Percentiles rank a stretch among this genome's conserved stretches.
Conservation (phyloP, 306 rosid genomes). For the Elaeagnus macrophylla region DNA sequence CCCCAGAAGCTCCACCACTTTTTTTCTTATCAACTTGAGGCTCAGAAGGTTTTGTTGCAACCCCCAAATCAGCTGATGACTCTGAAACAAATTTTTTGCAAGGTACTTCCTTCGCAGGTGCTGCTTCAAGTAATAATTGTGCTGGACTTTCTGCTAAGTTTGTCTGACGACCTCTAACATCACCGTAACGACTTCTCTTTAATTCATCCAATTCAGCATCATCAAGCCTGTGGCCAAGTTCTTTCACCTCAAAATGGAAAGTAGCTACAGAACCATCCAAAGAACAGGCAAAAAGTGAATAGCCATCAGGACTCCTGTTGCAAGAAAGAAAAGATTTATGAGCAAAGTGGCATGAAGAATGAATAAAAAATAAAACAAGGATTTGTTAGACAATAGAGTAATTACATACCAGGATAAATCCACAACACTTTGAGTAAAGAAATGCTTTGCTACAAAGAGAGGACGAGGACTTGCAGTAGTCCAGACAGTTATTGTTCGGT, state of each 20-base stretch:
- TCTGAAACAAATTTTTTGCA: constrained; percentile 58
- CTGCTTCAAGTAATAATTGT: constrained; percentile 86
- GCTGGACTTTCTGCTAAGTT: constrained; percentile 93
- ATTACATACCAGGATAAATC: constrained; percentile 87
- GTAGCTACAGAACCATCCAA: constrained; percentile 92
- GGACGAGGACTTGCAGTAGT: constrained; percentile 98
- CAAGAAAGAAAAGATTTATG: constrained; percentile 17
- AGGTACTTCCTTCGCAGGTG: constrained; percentile 63
- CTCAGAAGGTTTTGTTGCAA: constrained; percentile 40
- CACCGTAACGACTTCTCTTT: constrained; percentile 87
- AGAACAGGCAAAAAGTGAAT: constrained; percentile 91
- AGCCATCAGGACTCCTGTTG: constrained; percentile 98
- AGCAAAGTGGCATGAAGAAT: constrained; percentile 5
- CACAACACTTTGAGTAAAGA: constrained; percentile 90
- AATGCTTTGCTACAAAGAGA: constrained; percentile 98
- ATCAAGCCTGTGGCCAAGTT: constrained; percentile 75
- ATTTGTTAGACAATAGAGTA: background rate
- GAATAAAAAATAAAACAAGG: constrained; percentile 4
- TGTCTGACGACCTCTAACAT: constrained; percentile 76
- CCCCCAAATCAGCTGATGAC: constrained; percentile 34
- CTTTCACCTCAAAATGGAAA: constrained; percentile 81
- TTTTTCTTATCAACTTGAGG: constrained; percentile 56
- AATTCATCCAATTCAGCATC: constrained; percentile 83
- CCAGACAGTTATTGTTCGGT: constrained; percentile 95
- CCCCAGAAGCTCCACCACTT: constrained; percentile 42